Conservation (phyloP, 2,329 filamentous ascomycete species). For the Tolypocladium ophioglossoides region DNA sequence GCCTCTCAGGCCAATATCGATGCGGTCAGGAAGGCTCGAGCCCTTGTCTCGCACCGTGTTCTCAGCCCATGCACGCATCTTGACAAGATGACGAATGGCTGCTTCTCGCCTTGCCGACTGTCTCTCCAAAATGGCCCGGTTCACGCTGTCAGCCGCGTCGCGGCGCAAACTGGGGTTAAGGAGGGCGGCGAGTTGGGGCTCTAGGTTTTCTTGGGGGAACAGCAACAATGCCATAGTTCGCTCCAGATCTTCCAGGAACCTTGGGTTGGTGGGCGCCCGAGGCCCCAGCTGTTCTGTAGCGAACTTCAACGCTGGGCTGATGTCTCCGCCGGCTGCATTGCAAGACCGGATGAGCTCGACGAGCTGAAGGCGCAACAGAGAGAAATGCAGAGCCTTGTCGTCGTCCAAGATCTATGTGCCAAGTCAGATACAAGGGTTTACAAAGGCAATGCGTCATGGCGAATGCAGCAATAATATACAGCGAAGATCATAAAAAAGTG, state of each 20-base stretch:
- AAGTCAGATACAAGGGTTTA: slow-evolving; percentile 3
- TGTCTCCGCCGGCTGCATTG: slow-evolving; percentile 58
- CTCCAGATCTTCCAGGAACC: slow-evolving; percentile 80
- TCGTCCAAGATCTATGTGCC: slow-evolving; percentile 70
- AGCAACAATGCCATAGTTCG: slow-evolving; percentile 87
- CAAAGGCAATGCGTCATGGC: neutral
- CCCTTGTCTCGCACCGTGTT: slow-evolving; percentile 35
- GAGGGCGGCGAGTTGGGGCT: slow-evolving; percentile 63
- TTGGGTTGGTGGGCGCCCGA: slow-evolving; percentile 67
- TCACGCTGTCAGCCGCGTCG: slow-evolving; percentile 79
- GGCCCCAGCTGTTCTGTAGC: slow-evolving; percentile 81
- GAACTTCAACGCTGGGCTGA: slow-evolving; percentile 72
- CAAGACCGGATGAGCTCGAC: slow-evolving; percentile 84
- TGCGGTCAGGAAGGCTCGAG: slow-evolving; percentile 18
- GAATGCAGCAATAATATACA: neutral
- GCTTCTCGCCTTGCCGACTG: slow-evolving; percentile 68
- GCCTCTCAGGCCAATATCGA: slow-evolving; percentile 26
- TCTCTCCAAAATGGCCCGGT: slow-evolving; percentile 71
- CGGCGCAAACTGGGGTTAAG: slow-evolving; percentile 71
- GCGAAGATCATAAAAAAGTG: slow-evolving; percentile 35
- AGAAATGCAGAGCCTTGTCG: slow-evolving; percentile 77
- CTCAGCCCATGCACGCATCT: slow-evolving; percentile 80
- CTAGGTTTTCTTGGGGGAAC: slow-evolving; percentile 71
- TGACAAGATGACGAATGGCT: slow-evolving; percentile 70
- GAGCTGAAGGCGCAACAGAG: slow-evolving; percentile 78